Evolutionary conservation across 495 filamentous ascomycete genomes (phyloP), one percentile per base, ranked within the genome.

Genomic region (Choiromyces venosus): DNA sequence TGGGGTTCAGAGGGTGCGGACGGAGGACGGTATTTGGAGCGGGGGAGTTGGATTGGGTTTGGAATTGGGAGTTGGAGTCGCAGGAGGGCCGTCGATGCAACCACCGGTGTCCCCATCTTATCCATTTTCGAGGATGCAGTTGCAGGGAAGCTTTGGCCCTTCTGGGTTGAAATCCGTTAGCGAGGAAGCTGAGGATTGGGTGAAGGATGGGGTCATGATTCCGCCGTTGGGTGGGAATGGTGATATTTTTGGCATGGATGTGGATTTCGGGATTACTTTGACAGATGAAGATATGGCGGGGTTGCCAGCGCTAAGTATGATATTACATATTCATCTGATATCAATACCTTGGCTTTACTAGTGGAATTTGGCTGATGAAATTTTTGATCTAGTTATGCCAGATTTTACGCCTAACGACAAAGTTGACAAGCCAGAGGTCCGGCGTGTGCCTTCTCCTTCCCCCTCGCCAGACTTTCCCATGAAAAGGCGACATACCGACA

Each of bases 91-190:
- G 25, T 61, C 52, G 10, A 12, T 18, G 52, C 52, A 18, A 5
- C 65, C 66, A 52, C 74, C 73, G 39, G 38, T 76, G 74, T 76
- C 74, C 19, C 71, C 74, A 14, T 75, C 73, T 64, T 37, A 40
- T 33, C 61, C 67, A 21, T 65, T 78, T 14, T 67, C 70, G 12
- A 65, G 67, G 64, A 78, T 78, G 75, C 52, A 52, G 33, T 71
- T 78, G 65, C 21, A 4, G 29, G 75, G 40, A 64, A 25, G 65
- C 39, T 19, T 35, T 37, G n/a, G 64, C 9, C 52, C 67, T 66
- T 44, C 67, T 19, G 38, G 29, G 39, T 42, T 74, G 35, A 56
- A 29, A 37, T 67, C 74, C 4, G 36, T 78, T 8, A 44, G 67
- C 4, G 71, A 71, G 65, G 70, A 67, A 37, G 64, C 67, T 21